A percentile compares a stretch with the other conserved stretches of the same genome.
phyloP scores from a whole-genome alignment of 2,329 filamentous ascomycete species.

The Penicillium oxalicum region DNA sequence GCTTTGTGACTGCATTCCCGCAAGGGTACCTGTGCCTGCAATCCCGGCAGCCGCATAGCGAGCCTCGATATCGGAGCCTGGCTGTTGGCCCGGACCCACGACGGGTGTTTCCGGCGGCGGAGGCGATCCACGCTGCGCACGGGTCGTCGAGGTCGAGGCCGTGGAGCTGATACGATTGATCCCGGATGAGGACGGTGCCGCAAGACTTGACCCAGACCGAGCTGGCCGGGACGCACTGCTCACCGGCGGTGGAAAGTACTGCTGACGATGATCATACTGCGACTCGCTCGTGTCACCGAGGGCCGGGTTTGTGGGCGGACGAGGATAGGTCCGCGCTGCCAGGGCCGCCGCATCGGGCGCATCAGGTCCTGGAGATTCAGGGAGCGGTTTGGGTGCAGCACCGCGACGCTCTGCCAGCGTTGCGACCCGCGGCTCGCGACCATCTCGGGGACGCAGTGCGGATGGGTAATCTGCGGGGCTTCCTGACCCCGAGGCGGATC shows the following conservation, averaged over 20 bases:
- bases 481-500: conserved; percentile 23
- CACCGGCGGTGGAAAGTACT: conserved; percentile 56
- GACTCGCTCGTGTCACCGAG: conserved; percentile 31
- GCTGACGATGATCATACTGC: conserved; percentile 52
- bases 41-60: conserved; percentile 89
- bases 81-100: conserved; percentile 62
- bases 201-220: conserved; percentile 32
- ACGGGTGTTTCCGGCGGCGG: conserved; percentile 91
- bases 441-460: conserved; percentile 37
- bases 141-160: conserved; percentile 87
- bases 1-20: conserved; percentile 66
- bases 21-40: conserved; percentile 75
- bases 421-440: conserved; percentile 50
- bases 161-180: conserved; percentile 64
- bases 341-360: conserved; percentile 71
- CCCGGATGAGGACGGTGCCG: conserved; percentile 28
- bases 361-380: conserved; percentile 73
- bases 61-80: conserved; percentile 78
- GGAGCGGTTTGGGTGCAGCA: conserved; percentile 68
- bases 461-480: conserved; percentile 35
- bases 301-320: conserved; percentile 29
- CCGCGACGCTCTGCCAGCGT: conserved; percentile 74
- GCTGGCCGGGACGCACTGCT: conserved; percentile 21
- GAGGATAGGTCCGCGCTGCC: conserved; percentile 59
- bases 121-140: conserved; percentile 84